A percentile compares a stretch with the other conserved stretches of the same genome.
These are phyloP conservation scores for Phanerodontia chrysosporium DNA, from an alignment of 768 basidiomycete species.

Conservation along the genomic window DNA sequence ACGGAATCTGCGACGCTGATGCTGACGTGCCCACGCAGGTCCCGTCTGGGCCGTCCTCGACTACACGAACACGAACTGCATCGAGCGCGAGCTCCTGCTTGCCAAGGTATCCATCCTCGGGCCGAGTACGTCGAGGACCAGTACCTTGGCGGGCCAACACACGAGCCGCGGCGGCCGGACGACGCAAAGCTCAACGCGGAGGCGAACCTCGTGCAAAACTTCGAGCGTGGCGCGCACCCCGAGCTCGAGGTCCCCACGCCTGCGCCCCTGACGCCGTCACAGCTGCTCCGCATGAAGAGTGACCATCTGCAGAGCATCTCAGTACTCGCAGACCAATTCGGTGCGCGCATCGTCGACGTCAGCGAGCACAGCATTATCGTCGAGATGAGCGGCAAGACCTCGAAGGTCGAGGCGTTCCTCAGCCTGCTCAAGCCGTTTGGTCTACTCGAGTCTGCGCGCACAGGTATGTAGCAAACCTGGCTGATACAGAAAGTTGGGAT, in stretches of 20 bases:
- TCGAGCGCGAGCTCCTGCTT: constrained; percentile 90
- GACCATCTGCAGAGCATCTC: constrained; percentile 86
- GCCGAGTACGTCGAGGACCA: constrained; percentile 93
- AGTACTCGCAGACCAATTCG: constrained; percentile 81
- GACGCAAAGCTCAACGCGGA: constrained; percentile 63
- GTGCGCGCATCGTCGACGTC: constrained; percentile 90
- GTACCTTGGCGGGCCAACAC: constrained; percentile 78
- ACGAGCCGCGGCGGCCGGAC: constrained; percentile 54
- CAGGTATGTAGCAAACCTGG: constrained; percentile 51
- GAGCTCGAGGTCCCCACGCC: constrained; percentile 25
- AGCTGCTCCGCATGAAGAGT: constrained; percentile 87
- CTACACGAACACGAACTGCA: constrained; percentile 89
- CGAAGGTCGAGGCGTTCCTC: constrained; percentile 89
- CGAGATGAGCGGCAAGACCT: constrained; percentile 91
- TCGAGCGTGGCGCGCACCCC: constrained; percentile 57
- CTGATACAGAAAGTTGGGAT: no score
- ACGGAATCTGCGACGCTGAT: no score
- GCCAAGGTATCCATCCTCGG: constrained; percentile 97
- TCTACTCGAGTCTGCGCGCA: constrained; percentile 90
- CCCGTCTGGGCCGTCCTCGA: constrained; percentile 99
- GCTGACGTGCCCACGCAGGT: constrained; percentile 48
- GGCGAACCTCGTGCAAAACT: constrained; percentile 66
- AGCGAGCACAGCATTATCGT: constrained; percentile 93
- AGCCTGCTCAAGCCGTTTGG: constrained; percentile 91
- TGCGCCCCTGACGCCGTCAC: constrained; percentile 49